Base-by-base conservation (phyloP, 148 eudicot species). In the Oxyria digyna region DNA sequence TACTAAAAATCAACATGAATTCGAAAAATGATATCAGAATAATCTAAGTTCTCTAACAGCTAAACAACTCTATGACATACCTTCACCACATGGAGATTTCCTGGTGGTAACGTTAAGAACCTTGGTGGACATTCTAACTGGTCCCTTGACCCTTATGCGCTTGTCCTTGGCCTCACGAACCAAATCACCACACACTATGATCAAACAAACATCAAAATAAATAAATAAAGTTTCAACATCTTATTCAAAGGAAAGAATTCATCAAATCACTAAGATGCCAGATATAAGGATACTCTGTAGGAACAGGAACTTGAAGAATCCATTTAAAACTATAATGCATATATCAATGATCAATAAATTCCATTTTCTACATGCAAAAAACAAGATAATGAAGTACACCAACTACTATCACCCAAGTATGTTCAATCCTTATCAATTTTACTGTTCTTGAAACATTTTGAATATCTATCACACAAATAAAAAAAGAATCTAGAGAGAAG, bases 51-150 rank as follows among this genome's bases (percentile, higher is more conserved):
- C n/a, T n/a, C n/a, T n/a, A n/a, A n/a, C n/a, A n/a, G n/a, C n/a
- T n/a, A n/a, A n/a, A n/a, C n/a, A n/a, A n/a, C n/a, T n/a, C n/a
- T n/a, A n/a, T n/a, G n/a, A 27, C 86, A 68, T 89, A 92, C 98
- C 98, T 92, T 92, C 98, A 74, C 98, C 98, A 80, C 98, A 92
- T 0, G 98, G 98, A 43, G 96, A 57, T 75, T 92, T 92, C 83
- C 98, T 83, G 6, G 98, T 92, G 10, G 98, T 92, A 62, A 92
- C 86, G 71, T 75, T 75, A 23, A 92, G 82, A 74, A 92, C 98
- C 88, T 92, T 92, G 72, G 96, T 92, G 9, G 98, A 96, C 80
- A 92, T 89, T 68, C 98, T 89, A 10, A 92, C 98, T 10, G 98
- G 98, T 74, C 98, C 98, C 89, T 92, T 92, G n/a, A 89, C 98